Conservation (phyloP, 192 early-diverging fungal genomes). For the Hyaloraphidium curvatum region DNA sequence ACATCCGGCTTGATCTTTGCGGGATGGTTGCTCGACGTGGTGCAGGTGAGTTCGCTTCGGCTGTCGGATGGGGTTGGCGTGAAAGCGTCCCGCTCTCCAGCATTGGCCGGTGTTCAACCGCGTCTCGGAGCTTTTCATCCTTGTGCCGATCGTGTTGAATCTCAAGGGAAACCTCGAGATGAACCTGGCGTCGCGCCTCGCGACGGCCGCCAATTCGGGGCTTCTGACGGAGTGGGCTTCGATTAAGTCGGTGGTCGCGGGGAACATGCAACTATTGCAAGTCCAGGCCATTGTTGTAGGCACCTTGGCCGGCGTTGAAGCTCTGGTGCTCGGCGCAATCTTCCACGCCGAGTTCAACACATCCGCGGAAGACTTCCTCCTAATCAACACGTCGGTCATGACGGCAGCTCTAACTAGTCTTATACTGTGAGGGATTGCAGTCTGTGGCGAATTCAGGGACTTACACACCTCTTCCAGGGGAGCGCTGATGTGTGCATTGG, state of each 20-base stretch:
- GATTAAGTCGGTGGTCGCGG: conserved; percentile 34
- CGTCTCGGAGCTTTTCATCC: no score
- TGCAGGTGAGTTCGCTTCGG: no score
- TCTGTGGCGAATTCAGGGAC: no score
- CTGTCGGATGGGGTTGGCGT: no score
- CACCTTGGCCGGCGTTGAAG: conserved; percentile 46
- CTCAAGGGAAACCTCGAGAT: conserved; percentile 85
- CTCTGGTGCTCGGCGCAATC: conserved; percentile 34
- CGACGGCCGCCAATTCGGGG: conserved; percentile 56
- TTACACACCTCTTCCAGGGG: no score
- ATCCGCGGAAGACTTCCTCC: conserved; percentile 9
- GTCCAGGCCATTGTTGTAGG: conserved; percentile 53
- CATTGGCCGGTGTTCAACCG: no score
- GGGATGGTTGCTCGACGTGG: no score
- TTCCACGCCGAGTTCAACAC: conserved; percentile 17
- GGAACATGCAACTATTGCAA: conserved; percentile 56
- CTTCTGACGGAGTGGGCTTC: conserved; percentile 29
- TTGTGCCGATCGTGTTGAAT: no score
- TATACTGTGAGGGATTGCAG: conserved; percentile 19
- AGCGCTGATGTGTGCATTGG: conserved; percentile 43
- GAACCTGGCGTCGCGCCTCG: conserved; percentile 70
- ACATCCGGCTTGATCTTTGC: no score
- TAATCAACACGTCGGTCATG: conserved; percentile 29
- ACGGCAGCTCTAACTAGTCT: conserved; percentile 34
- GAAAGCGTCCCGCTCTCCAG: no score